Base-by-base conservation (phyloP, 768 basidiomycete genomes). In the Leccinum incarnatum region DNA sequence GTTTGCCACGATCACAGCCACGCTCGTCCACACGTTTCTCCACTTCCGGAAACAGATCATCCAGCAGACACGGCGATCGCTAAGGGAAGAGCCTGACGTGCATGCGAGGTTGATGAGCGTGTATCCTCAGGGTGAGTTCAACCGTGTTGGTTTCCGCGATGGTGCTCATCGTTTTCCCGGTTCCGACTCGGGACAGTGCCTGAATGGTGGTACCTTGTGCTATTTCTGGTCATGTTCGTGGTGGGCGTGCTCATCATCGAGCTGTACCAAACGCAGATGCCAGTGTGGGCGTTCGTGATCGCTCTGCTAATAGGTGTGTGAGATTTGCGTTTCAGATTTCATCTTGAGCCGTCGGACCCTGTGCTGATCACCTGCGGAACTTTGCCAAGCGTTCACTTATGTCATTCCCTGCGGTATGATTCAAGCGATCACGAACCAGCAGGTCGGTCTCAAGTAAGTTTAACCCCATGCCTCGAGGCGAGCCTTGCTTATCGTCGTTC, bases 21-120 rank as follows among this genome's bases (percentile, higher is more conserved):
- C 64, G 7, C 63, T 72, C 29, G 63, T 68, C n/a, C 72, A 72
- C 30, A 56, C 71, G 1, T 66, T 77, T 70, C 75, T 93, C 34
- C 86, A 85, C 75, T 90, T 86, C 76, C 83, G 90, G 69, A 88
- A 88, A 67, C 88, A 90, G 70, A 89, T 93, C 58, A 85, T 85
- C 79, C 77, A 76, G 4, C 89, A 91, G 70, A 75, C 84, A 19
- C 84, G 88, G 50, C 81, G 85, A 55, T 79, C 89, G 4, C 80
- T 89, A 71, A 72, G 80, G 51, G 93, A 93, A 65, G 88, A 91
- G 66, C 88, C 89, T 0, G 92, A 94, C 75, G 83, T 94, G 60
- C 92, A 94, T 65, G 89, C 89, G 19, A 83, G 90, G 12, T 77
- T 94, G 37, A 94, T 94, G 93, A 77, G 81, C 12, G 74, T 75